phyloP scores from a whole-genome alignment of 2,329 filamentous ascomycete genomes.

The Fusarium sp. region DNA sequence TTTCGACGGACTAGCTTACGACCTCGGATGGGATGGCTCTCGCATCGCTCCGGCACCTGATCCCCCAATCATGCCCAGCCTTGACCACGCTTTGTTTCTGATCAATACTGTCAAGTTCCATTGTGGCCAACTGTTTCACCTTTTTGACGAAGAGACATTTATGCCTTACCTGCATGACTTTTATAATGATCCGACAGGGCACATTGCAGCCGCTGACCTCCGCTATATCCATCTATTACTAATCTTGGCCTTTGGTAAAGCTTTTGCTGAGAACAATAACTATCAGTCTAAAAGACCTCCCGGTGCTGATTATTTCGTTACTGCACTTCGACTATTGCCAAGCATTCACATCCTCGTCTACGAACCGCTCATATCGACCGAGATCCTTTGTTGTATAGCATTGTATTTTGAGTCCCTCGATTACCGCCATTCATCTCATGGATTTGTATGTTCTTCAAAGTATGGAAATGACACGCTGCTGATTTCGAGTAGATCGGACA shows the following conservation, averaged over 20 bases:
- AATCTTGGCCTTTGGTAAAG: conserved; percentile 67
- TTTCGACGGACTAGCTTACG: conserved; percentile 65
- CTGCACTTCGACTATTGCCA: conserved; percentile 59
- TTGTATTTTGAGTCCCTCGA: conserved; percentile 66
- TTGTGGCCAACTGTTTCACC: conserved; percentile 64
- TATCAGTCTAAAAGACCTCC: conserved; percentile 55
- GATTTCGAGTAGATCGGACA: conserved; percentile 58
- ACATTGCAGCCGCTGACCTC: conserved; percentile 47
- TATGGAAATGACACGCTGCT: neutral
- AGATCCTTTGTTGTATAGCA: conserved; percentile 64
- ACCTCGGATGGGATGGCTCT: conserved; percentile 63
- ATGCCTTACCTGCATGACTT: conserved; percentile 53
- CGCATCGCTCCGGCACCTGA: conserved; percentile 45
- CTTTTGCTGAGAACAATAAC: conserved; percentile 58
- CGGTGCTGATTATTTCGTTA: conserved; percentile 60
- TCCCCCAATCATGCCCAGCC: conserved; percentile 56
- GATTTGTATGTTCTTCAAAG: conserved; percentile 52
- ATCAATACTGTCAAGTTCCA: conserved; percentile 69
- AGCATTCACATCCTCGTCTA: conserved; percentile 55
- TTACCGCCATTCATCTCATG: conserved; percentile 59
- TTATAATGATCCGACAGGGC: conserved; percentile 42
- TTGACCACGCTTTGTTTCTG: conserved; percentile 65
- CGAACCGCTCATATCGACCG: conserved; percentile 60
- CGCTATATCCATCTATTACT: conserved; percentile 67
- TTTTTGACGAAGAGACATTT: conserved; percentile 66